Evolutionary conservation across 1,284 basidiomycete species (phyloP), one percentile per base, ranked within the genome.

Genomic region (Vanrija humicola): DNA sequence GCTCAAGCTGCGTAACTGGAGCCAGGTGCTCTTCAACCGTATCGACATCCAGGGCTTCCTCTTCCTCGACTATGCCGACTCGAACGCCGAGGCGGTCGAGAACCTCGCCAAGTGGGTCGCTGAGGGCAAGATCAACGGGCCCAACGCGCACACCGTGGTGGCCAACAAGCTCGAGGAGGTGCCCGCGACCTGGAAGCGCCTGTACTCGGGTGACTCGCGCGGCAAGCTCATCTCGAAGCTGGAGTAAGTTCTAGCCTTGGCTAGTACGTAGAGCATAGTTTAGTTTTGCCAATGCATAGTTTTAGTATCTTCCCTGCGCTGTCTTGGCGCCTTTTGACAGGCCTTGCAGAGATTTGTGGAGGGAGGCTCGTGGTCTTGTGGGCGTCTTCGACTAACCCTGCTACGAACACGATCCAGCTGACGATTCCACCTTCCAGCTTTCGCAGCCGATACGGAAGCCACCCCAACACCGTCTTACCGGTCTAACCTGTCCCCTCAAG

Each of bases 11-110:
- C 50, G 49, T 38, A 64, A 66, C 52, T 59, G 59, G 28, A 38
- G 48, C 29, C 40, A 56, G 28, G 38, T 79, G 47, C 71, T 79
- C 53, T 65, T 64, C 3, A 75, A 74, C 62, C 58, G 75, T 3
- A 65, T 73, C 42, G 63, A 60, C 28, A 57, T 79, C 25, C 59
- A 74, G 48, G 78, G 77, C 45, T 76, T 77, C 60, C 67, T 69
- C 46, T 64, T 70, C 5, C 62, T 66, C 52, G 69, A 74, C 58
- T 62, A 61, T 51, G 8, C 53, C 18, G 28, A 45, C 34, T 44
- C 57, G 39, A 46, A 48, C 15, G 46, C 42, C 6, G n/a, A 39
- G 8, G 51, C 51, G 1, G 23, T 44, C 0, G 44, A 46, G 45
- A 51, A 55, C 18, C 44, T 59, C 19, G 51, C 54, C n/a, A 26